Evolutionary conservation across 2,329 filamentous ascomycete species (phyloP).

Genomic region (Scopulariopsis brevicaulis): DNA sequence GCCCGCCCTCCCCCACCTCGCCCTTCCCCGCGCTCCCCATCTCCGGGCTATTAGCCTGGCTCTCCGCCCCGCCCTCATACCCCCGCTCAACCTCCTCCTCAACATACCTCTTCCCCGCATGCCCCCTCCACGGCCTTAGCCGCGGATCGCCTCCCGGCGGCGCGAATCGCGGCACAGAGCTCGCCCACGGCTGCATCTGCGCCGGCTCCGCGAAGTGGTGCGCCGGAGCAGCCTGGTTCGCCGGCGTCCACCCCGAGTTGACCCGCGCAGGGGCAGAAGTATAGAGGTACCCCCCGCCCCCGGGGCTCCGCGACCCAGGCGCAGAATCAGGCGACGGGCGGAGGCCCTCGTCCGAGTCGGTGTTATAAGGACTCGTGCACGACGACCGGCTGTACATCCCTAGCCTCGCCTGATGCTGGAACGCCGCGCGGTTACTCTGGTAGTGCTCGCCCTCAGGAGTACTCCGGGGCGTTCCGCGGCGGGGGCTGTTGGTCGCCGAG

Average conservation of each 20-base stretch:
- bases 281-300: background rate
- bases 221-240: conserved; percentile 12
- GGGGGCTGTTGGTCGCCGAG: conserved; percentile 1
- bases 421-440: background rate
- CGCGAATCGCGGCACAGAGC: conserved; percentile 28
- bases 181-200: conserved; percentile 24
- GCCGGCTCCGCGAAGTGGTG: conserved; percentile 8
- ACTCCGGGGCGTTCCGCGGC: background rate
- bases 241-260: conserved; percentile 15
- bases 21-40: background rate
- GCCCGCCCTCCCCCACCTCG: background rate
- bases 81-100: background rate
- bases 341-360: conserved; percentile 27
- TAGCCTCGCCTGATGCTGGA: background rate
- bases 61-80: conserved; percentile 1
- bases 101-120: background rate
- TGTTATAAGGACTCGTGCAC: conserved; percentile 25
- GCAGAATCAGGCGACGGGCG: conserved; percentile 1
- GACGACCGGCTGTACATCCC: background rate
- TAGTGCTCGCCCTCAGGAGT: conserved; percentile 1
- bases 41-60: background rate
- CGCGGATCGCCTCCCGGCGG: conserved; percentile 1
- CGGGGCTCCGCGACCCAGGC: background rate
- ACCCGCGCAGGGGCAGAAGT: background rate
- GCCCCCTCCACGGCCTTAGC: background rate